phyloP scores from a whole-genome alignment of 352 stramenopile species.

The Phytophthora macrochlamydospora region DNA sequence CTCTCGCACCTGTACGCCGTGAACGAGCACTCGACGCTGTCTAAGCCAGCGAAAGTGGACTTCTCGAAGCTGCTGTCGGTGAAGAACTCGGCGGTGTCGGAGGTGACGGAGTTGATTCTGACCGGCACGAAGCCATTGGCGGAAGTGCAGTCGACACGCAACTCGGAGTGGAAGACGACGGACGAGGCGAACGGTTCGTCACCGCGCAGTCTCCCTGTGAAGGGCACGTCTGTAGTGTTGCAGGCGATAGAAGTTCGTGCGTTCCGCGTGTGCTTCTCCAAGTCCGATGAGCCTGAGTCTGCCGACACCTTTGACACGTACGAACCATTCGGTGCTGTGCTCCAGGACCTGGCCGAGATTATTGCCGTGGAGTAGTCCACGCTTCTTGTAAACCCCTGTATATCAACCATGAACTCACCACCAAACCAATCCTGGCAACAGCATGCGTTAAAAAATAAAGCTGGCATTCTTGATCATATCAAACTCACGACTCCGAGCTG shows the following conservation, averaged over 20 bases:
- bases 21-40: slow-evolving; percentile 84
- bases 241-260: slow-evolving; percentile 94
- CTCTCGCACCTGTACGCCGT: slow-evolving; percentile 94
- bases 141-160: slow-evolving; percentile 24
- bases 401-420: too few relatives aligned
- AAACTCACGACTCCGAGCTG: slow-evolving; percentile 25
- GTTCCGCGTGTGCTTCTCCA: slow-evolving; percentile 81
- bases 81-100: slow-evolving; percentile 52
- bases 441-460: slow-evolving; percentile 37
- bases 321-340: slow-evolving; percentile 22
- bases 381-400: too few relatives aligned
- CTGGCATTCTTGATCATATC: slow-evolving; percentile 40
- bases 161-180: slow-evolving; percentile 47
- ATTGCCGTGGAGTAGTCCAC: slow-evolving; percentile 53
- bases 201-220: slow-evolving; percentile 46
- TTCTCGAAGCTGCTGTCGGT: slow-evolving; percentile 63
- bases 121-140: slow-evolving; percentile 77
- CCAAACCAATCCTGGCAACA: too few relatives aligned
- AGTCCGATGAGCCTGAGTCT: slow-evolving; percentile 3
- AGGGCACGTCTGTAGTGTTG: slow-evolving; percentile 69
- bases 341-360: slow-evolving; percentile 40
- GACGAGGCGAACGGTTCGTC: slow-evolving; percentile 33
- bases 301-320: slow-evolving; percentile 17
- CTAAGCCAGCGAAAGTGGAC: slow-evolving; percentile 74
- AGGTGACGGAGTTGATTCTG: slow-evolving; percentile 89